phyloP scores from a whole-genome alignment of 257 asterid species.

The Salvia miltiorrhiza region DNA sequence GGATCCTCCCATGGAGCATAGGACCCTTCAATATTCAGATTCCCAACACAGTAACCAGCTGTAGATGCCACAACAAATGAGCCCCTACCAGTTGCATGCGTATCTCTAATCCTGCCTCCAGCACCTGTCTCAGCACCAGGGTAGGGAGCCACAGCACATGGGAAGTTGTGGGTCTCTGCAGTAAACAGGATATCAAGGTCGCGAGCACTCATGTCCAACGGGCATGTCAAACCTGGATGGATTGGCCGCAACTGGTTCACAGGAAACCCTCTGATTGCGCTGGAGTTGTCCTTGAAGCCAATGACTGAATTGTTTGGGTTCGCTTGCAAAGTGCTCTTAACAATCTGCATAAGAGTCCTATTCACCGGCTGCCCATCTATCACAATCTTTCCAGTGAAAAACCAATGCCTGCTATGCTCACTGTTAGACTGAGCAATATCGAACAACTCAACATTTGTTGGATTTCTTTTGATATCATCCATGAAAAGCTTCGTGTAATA shows the following conservation, averaged over 20 bases:
- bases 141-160: conserved; percentile 97
- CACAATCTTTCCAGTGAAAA: conserved; percentile 76
- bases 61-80: conserved; percentile 89
- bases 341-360: conserved; percentile 86
- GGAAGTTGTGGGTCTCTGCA: conserved; percentile 96
- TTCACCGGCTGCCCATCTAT: conserved; percentile 68
- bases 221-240: conserved; percentile 71
- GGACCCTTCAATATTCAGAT: conserved; percentile 77
- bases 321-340: conserved; percentile 73
- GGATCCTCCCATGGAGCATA: conserved; percentile 95
- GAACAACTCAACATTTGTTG: conserved; percentile 85
- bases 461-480: conserved; percentile 82
- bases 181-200: conserved; percentile 80
- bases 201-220: conserved; percentile 42
- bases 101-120: conserved; percentile 93
- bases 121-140: conserved; percentile 99
- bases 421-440: conserved; percentile 98
- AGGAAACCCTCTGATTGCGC: conserved; percentile 79
- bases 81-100: conserved; percentile 96
- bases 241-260: conserved; percentile 66
- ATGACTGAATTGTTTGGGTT: conserved; percentile 88
- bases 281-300: conserved; percentile 95
- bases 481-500: conserved; percentile 79
- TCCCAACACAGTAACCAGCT: conserved; percentile 93
- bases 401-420: conserved; percentile 98